Base-by-base conservation (phyloP, 2,329 filamentous ascomycete genomes). In the Paecilomyces variotii region DNA sequence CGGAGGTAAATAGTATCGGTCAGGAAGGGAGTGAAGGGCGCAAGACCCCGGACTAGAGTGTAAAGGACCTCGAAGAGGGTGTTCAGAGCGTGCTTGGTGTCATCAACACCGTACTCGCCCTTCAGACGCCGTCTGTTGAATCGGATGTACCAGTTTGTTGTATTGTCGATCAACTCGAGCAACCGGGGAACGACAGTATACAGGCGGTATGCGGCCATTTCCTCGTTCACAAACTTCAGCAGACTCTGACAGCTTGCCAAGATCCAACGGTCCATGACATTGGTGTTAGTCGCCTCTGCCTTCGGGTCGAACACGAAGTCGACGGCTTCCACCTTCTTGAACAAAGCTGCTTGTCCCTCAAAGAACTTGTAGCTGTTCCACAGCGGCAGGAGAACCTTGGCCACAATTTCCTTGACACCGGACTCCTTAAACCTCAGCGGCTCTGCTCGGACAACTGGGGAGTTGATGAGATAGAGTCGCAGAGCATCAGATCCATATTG, bases 281-380 rank as follows among this genome's bases (percentile, higher is more conserved):
- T 97, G 58, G 83, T 87, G 73, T 94, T 93, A 10, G 82, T 85
- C 60, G 86, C 82, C 73, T 90, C 89, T 61, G 88, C 84, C 61
- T 84, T 81, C 2, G 90, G 88, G 67, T 95, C 86, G 73, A 92
- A 96, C 57, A 85, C 74, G 69, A 88, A 97, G 64, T 94, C 86
- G 26, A 90, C 79, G 54, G 85, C 81, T 60, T 89, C 87, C 24
- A 89, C 84, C 82, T 97, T 97, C 81, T 96, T 95, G 63, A 95
- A 78, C 9, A 97, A 81, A 35, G 86, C 80, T 9, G 91, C 89
- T 74, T 97, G 93, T 49, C 90, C 91, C 62, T 92, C 89, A 64
- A 97, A 97, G 79, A 97, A 97, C 72, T 95, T 93, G 78, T 93
- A 97, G 69, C 89, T 94, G 78, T 97, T 97, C 93, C 93, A 97